Evolutionary conservation across 768 basidiomycete species (phyloP).

Genomic region (Cystobasidium ongulense): DNA sequence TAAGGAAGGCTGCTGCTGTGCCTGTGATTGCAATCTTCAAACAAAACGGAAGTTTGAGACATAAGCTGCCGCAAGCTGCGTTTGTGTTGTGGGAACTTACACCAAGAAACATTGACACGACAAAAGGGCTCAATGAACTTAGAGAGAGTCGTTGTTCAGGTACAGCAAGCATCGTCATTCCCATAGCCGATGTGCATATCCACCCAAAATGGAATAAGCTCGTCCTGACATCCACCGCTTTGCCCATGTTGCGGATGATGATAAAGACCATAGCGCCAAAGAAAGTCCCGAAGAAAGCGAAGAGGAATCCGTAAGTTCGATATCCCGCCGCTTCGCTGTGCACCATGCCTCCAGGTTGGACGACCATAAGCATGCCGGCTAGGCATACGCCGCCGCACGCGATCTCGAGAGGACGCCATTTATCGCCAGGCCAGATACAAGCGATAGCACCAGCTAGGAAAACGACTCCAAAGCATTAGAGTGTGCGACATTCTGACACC

Average conservation of each 20-base stretch:
- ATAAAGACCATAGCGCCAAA: background rate
- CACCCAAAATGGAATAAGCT: background rate
- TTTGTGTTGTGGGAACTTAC: no score
- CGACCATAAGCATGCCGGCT: background rate
- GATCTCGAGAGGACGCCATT: background rate
- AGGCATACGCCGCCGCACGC: background rate
- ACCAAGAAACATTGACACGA: no score
- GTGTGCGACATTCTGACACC: no score
- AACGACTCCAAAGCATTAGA: background rate
- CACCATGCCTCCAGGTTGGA: background rate
- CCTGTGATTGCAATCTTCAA: background rate
- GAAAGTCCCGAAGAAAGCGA: background rate
- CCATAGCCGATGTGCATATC: no score
- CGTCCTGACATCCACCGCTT: background rate
- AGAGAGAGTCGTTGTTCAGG: no score
- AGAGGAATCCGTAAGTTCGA: background rate
- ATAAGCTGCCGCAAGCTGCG: no score
- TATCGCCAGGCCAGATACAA: background rate
- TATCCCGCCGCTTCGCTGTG: background rate
- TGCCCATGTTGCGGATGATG: background rate
- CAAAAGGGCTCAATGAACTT: no score
- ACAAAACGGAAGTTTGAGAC: no score
- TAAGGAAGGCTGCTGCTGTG: background rate
- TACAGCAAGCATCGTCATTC: no score
- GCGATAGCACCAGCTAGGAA: background rate